These are phyloP conservation scores for Coniochaeta sp. DNA, from an alignment of 2,329 filamentous ascomycete genomes.

Conservation along the genomic window DNA sequence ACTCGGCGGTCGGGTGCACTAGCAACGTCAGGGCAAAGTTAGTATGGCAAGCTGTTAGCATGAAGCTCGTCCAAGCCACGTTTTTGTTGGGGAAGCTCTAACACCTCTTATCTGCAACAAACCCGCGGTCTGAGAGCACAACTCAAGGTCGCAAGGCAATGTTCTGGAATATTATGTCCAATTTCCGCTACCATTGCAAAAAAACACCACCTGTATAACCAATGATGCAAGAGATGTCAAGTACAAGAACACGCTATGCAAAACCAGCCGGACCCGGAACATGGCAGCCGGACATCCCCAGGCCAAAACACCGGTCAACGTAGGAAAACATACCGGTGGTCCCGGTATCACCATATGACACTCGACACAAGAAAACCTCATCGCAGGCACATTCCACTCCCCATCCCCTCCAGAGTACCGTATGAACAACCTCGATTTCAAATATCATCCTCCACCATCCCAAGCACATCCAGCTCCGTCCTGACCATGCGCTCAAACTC, in stretches of 20 bases:
- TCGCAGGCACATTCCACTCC: too few relatives aligned
- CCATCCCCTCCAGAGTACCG: too few relatives aligned
- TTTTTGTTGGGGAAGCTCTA: not conserved
- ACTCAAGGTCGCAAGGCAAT: not conserved
- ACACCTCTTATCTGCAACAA: not conserved
- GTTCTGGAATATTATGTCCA: not conserved
- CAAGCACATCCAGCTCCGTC: constrained; percentile 63
- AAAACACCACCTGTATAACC: too few relatives aligned
- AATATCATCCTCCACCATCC: constrained; percentile 55
- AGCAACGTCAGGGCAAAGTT: not conserved
- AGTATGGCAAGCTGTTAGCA: not conserved
- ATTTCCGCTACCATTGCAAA: not conserved
- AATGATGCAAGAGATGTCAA: not conserved
- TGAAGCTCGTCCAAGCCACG: not conserved
- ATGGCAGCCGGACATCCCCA: not conserved
- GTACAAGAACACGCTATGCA: not conserved
- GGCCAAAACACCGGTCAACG: not conserved
- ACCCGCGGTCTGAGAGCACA: too few relatives aligned
- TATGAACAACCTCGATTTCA: not conserved
- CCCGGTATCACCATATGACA: too few relatives aligned
- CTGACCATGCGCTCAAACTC: constrained; percentile 69
- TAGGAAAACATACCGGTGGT: not conserved
- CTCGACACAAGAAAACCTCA: too few relatives aligned
- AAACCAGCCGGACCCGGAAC: not conserved
- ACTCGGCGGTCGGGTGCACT: not conserved